Evolutionary conservation across 805 yeast genomes (phyloP), one percentile per base, ranked within the genome.

Genomic region (Cyberlindnera subsufficiens): DNA sequence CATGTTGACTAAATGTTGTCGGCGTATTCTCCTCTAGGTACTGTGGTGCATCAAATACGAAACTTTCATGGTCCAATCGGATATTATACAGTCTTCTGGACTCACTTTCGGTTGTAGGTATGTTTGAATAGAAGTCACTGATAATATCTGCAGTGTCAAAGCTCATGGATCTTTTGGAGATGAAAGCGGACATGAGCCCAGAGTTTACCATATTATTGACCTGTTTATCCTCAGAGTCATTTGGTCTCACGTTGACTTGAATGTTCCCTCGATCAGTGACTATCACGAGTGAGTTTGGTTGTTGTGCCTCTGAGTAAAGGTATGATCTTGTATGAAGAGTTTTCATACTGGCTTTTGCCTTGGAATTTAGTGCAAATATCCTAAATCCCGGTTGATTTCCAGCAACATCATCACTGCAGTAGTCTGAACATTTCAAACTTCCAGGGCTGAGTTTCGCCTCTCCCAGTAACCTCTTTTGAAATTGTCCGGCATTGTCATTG

Each of bases 261-360:
- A 47, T 17, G 27, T 52, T 52, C 0, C 52, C 52, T 31, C 30
- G 30, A 6, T 13, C 16, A 1, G 50, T 47, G 2, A 43, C 34
- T 17, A 51, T n/a, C 11, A 53, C 53, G 16, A 53, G n/a, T 1
- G 47, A 44, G 22, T 37, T 32, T 9, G 56, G 56, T 10, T 43
- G 32, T 17, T 50, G 46, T 0, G 55, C 56, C 19, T 71, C 68
- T 33, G 69, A 70, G 39, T 67, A 52, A 5, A 74, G 51, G 42
- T 61, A 72, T 11, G 74, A 66, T 42, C 59, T 63, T 4, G 67
- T 57, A n/a, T 67, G 66, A 4, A 68, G 31, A 2, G 56, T 49
- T 37, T 67, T 64, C 18, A 54, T 34, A 5, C 51, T 50, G 36
- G 49, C 56, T 1, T 58, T 50, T 0, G 68, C 54, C 32, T 71